These are phyloP conservation scores for Cairneyella variabilis DNA, from an alignment of 495 filamentous ascomycete species.

Conservation along the genomic window DNA sequence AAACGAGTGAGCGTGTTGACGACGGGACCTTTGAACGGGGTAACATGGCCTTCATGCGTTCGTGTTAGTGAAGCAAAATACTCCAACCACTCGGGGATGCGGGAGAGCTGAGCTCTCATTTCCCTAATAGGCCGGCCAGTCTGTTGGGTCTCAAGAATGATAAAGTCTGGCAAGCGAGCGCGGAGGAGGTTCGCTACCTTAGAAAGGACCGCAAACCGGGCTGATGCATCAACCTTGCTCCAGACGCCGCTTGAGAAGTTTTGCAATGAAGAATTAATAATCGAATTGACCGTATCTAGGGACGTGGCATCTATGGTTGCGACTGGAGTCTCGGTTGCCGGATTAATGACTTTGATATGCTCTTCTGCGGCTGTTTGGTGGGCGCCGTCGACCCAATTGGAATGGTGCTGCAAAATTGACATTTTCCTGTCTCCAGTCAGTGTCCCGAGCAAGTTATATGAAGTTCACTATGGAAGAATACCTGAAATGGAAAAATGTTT, in stretches of 20 bases:
- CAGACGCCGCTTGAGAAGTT: constrained; percentile 53
- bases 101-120: constrained; percentile 61
- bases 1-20: constrained; percentile 47
- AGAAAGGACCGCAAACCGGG: constrained; percentile 53
- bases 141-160: constrained; percentile 54
- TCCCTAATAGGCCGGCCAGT: constrained; percentile 61
- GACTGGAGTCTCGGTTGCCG: constrained; percentile 9
- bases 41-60: constrained; percentile 55
- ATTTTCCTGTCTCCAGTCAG: no score
- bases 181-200: constrained; percentile 49
- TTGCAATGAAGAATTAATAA: constrained; percentile 5
- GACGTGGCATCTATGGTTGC: constrained; percentile 18
- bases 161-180: constrained; percentile 43
- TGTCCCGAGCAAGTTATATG: no score
- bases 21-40: constrained; percentile 49
- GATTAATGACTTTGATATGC: constrained; percentile 14
- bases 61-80: constrained; percentile 59
- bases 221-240: constrained; percentile 49
- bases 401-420: constrained; percentile 5
- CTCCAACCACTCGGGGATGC: constrained; percentile 59
- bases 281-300: constrained; percentile 1
- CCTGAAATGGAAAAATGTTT: no score
- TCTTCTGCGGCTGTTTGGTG: constrained; percentile 5
- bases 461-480: no score
- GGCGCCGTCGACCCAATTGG: constrained; percentile 18